phyloP scores from a whole-genome alignment of 2,329 filamentous ascomycete species.

The Dactylellina sp. region DNA sequence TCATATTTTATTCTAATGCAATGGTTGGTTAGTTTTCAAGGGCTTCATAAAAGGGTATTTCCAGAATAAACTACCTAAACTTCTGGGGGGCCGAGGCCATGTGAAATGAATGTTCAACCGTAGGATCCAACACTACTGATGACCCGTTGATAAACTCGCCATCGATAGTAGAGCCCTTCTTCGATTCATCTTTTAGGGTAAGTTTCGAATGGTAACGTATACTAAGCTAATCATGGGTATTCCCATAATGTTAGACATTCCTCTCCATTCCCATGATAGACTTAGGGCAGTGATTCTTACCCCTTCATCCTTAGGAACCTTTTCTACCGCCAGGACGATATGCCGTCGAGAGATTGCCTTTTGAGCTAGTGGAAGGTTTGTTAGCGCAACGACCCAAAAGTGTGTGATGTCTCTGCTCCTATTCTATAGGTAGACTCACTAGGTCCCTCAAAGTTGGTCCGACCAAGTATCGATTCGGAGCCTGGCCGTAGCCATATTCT shows the following conservation, averaged over 20 bases:
- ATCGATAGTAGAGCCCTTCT: slow-evolving; percentile 83
- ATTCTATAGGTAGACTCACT: slow-evolving; percentile 18
- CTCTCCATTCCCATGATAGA: slow-evolving; percentile 56
- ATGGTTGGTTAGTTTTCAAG: slow-evolving; percentile 46
- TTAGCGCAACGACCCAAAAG: slow-evolving; percentile 7
- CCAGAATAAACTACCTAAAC: slow-evolving; percentile 62
- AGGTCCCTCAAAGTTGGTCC: slow-evolving; percentile 68
- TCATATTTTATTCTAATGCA: slow-evolving; percentile 77
- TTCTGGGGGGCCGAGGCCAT: slow-evolving; percentile 37
- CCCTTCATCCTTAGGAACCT: slow-evolving; percentile 75
- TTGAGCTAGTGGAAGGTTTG: slow-evolving; percentile 66
- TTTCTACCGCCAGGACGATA: slow-evolving; percentile 78
- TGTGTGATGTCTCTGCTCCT: slow-evolving; percentile 13
- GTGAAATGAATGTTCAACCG: slow-evolving; percentile 35
- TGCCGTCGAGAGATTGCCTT: slow-evolving; percentile 91
- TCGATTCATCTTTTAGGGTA: slow-evolving; percentile 82
- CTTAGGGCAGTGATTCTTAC: slow-evolving; percentile 65
- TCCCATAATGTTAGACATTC: not conserved
- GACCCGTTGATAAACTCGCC: slow-evolving; percentile 62
- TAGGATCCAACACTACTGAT: slow-evolving; percentile 27
- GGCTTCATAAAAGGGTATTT: slow-evolving; percentile 13
- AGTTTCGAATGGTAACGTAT: slow-evolving; percentile 76
- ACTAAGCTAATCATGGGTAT: slow-evolving; percentile 67
- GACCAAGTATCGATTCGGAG: slow-evolving; percentile 85
- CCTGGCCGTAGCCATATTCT: slow-evolving; percentile 87